Evolutionary conservation across 2,329 filamentous ascomycete species (phyloP).

Genomic region (Exophiala sp.): DNA sequence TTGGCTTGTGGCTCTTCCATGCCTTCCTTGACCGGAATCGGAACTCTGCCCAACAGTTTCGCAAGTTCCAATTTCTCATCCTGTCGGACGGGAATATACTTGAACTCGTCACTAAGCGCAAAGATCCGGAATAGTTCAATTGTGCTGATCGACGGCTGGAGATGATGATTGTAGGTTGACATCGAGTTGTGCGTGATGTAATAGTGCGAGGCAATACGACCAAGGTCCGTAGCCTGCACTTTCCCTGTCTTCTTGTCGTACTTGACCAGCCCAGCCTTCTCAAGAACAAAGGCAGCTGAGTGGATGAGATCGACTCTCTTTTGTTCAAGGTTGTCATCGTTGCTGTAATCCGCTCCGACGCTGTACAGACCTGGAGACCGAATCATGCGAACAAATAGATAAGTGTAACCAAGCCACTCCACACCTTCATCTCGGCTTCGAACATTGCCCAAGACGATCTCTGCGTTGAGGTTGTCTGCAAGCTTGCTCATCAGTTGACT

Average conservation of each 20-base stretch:
- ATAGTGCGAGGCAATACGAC: slow-evolving; percentile 93
- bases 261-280: slow-evolving; percentile 82
- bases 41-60: slow-evolving; percentile 81
- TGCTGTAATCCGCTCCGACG: slow-evolving; percentile 90
- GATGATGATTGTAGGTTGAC: slow-evolving; percentile 92
- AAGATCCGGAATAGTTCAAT: slow-evolving; percentile 98
- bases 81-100: slow-evolving; percentile 94
- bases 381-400: slow-evolving; percentile 96
- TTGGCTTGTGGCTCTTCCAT: slow-evolving; percentile 96
- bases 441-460: slow-evolving; percentile 90
- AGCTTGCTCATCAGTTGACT: slow-evolving; percentile 90
- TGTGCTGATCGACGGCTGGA: slow-evolving; percentile 84
- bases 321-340: slow-evolving; percentile 85
- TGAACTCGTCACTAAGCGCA: slow-evolving; percentile 93
- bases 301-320: slow-evolving; percentile 97
- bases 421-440: slow-evolving; percentile 89
- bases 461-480: slow-evolving; percentile 93
- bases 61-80: slow-evolving; percentile 96
- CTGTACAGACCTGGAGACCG: slow-evolving; percentile 91
- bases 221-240: slow-evolving; percentile 85
- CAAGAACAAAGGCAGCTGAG: slow-evolving; percentile 79
- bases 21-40: slow-evolving; percentile 94
- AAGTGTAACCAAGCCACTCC: slow-evolving; percentile 98
- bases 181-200: slow-evolving; percentile 96
- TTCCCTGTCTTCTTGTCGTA: slow-evolving; percentile 92